Evolutionary conservation across 495 filamentous ascomycete species (phyloP).

Genomic region (Penicillium cinerascens): DNA sequence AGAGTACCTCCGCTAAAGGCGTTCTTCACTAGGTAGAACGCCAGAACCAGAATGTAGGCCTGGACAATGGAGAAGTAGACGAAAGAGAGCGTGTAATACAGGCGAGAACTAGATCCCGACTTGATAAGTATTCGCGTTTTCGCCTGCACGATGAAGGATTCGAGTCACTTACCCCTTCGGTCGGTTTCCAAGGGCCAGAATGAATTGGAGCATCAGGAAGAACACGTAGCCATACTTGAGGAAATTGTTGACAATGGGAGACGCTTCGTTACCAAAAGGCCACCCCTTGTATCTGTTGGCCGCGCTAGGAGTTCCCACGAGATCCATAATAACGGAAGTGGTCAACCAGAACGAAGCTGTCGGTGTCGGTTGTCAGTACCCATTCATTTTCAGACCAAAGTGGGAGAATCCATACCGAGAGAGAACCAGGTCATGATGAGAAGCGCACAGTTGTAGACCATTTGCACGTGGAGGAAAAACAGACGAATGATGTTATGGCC

Average conservation of each 20-base stretch:
- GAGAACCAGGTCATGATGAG: conserved; percentile 94
- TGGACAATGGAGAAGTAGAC: conserved; percentile 83
- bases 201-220: conserved; percentile 89
- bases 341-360: conserved; percentile 87
- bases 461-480: conserved; percentile 94
- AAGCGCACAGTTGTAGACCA: conserved; percentile 86
- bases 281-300: conserved; percentile 46
- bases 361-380: conserved; percentile 8
- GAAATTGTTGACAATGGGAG: conserved; percentile 86
- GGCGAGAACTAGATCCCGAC: conserved; percentile 46
- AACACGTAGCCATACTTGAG: conserved; percentile 89
- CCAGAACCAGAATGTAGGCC: conserved; percentile 80
- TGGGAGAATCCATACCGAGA: conserved; percentile 57
- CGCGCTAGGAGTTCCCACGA: conserved; percentile 69
- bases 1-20: conserved; percentile 63
- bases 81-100: conserved; percentile 80
- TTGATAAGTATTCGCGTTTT: not conserved
- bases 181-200: conserved; percentile 90
- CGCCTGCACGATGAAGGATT: not conserved
- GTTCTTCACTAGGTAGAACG: conserved; percentile 78
- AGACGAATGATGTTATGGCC: conserved; percentile 93
- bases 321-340: conserved; percentile 92
- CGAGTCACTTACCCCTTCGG: conserved; percentile 67
- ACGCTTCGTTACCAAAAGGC: conserved; percentile 81
- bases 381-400: not conserved